A percentile compares a stretch with the other conserved stretches of the same genome.
phyloP scores from a whole-genome alignment of 2,329 filamentous ascomycete species.

The Aspergillus sp. region DNA sequence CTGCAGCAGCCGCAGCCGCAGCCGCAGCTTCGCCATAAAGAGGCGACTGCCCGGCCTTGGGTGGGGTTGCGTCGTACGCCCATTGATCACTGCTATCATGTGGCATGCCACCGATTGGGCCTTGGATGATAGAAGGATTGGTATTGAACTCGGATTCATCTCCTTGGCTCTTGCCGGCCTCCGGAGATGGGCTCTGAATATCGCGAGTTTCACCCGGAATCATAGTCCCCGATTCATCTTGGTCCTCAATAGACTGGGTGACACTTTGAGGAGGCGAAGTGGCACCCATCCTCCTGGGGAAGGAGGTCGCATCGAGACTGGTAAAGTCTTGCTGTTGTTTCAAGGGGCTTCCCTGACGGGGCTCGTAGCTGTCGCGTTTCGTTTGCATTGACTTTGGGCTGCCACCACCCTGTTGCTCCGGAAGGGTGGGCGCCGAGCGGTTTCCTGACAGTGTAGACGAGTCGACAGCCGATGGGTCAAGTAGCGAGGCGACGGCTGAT shows the following conservation, averaged over 20 bases:
- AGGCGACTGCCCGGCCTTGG: slow-evolving; percentile 26
- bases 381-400: slow-evolving; percentile 18
- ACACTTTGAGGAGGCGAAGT: slow-evolving; percentile 49
- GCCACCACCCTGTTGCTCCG: slow-evolving; percentile 27
- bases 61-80: slow-evolving; percentile 48
- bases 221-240: slow-evolving; percentile 46
- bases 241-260: slow-evolving; percentile 37
- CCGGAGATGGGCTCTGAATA: slow-evolving; percentile 61
- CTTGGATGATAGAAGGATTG: slow-evolving; percentile 75
- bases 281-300: slow-evolving; percentile 30
- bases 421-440: slow-evolving; percentile 36
- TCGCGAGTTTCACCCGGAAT: slow-evolving; percentile 62
- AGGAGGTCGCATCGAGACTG: slow-evolving; percentile 29
- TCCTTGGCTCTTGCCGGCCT: slow-evolving; percentile 57
- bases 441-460: slow-evolving; percentile 43
- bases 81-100: slow-evolving; percentile 44
- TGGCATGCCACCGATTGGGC: slow-evolving; percentile 52
- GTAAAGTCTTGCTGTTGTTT: slow-evolving; percentile 34
- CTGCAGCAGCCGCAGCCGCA: slow-evolving; percentile 46
- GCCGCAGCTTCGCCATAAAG: slow-evolving; percentile 32
- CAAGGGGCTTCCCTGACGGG: slow-evolving; percentile 35
- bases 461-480: slow-evolving; percentile 71
- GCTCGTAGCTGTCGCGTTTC: slow-evolving; percentile 15
- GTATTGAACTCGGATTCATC: slow-evolving; percentile 58
- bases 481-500: slow-evolving; percentile 81